These are phyloP conservation scores for Arabis hirsuta DNA, from an alignment of 345 rosid genomes.

Conservation along the genomic window DNA sequence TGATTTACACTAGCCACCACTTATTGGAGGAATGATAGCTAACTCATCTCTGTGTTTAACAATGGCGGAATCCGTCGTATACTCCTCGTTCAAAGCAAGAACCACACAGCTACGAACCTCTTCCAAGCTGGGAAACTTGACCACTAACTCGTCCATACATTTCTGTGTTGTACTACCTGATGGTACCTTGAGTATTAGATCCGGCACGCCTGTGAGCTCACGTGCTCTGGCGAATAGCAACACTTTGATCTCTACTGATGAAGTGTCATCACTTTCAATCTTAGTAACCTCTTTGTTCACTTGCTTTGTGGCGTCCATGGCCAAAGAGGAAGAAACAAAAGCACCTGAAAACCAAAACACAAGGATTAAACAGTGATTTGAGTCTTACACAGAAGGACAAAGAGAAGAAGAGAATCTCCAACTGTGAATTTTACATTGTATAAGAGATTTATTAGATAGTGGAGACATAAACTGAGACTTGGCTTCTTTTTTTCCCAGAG, in stretches of 20 bases:
- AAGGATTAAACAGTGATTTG: neutral
- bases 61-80: slow-evolving; percentile 56
- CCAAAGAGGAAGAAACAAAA: slow-evolving; percentile 10
- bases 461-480: too few species aligned
- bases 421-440: too few species aligned
- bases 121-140: slow-evolving; percentile 64
- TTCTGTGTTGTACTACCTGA: slow-evolving; percentile 67
- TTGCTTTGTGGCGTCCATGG: slow-evolving; percentile 30
- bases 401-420: neutral
- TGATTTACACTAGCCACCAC: slow-evolving; percentile 67
- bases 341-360: slow-evolving; percentile 8
- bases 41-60: slow-evolving; percentile 81
- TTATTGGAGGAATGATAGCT: slow-evolving; percentile 96
- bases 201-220: slow-evolving; percentile 69
- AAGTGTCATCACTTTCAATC: slow-evolving; percentile 29
- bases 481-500: too few species aligned
- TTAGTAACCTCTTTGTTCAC: slow-evolving; percentile 20
- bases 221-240: slow-evolving; percentile 89
- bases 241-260: slow-evolving; percentile 62
- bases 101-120: slow-evolving; percentile 75
- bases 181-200: slow-evolving; percentile 56
- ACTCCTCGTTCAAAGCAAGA: slow-evolving; percentile 82
- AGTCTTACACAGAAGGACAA: neutral
- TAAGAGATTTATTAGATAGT: too few species aligned
- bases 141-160: slow-evolving; percentile 65